These are phyloP conservation scores for Cercophora newfieldiana DNA, from an alignment of 495 filamentous ascomycete species.

Conservation along the genomic window DNA sequence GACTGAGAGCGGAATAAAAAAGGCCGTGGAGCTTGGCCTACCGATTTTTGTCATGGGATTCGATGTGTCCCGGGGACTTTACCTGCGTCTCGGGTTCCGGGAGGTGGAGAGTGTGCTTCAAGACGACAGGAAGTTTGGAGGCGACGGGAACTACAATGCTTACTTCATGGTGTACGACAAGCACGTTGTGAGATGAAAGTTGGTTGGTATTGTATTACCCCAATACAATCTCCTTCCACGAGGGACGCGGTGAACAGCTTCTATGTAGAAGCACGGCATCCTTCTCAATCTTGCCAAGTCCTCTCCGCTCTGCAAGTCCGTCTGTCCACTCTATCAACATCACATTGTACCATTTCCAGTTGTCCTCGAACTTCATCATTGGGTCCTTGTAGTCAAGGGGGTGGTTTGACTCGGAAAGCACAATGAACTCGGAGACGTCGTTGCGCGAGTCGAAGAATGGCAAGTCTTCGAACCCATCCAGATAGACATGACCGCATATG, in stretches of 20 bases:
- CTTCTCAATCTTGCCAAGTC: conserved; percentile 11
- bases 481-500: neutral
- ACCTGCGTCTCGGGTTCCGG: conserved; percentile 1
- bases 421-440: conserved; percentile 5
- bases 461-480: conserved; percentile 15
- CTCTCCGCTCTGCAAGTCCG: conserved; percentile 20
- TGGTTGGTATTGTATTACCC: too few relatives aligned
- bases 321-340: conserved; percentile 21
- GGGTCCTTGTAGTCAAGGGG: neutral
- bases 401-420: neutral
- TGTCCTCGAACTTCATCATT: neutral
- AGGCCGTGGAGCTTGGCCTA: neutral
- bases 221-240: conserved; percentile 22
- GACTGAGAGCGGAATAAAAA: neutral
- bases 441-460: conserved; percentile 10
- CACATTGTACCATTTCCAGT: neutral
- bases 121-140: neutral
- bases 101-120: conserved; percentile 3
- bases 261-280: neutral
- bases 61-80: neutral
- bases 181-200: neutral
- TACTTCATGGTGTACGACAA: conserved; percentile 2
- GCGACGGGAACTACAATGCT: neutral
- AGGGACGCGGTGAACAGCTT: conserved; percentile 14
- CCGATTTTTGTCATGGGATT: conserved; percentile 11